Base-by-base conservation (phyloP, 441 rosid genomes). In the Corymbia citriodora region DNA sequence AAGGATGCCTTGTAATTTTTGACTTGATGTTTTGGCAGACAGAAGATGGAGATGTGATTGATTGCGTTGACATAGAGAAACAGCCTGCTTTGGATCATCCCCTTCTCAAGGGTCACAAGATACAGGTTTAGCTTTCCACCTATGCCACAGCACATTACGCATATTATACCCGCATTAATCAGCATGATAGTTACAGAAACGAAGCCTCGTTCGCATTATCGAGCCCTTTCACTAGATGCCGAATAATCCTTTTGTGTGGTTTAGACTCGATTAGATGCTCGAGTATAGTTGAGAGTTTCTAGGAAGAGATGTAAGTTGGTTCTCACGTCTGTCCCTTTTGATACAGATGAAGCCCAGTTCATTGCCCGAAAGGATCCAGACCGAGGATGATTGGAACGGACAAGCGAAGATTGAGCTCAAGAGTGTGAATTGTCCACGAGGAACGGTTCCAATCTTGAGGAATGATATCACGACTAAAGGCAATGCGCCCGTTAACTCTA, bases 361-460 rank as follows among this genome's bases (percentile, higher is more conserved):
- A 2, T n/a, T 65, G 72, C 72, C 36, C n/a, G 54, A 29, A n/a
- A 48, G 33, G 87, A 50, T 29, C 31, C 3, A 27, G n/a, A 85
- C 54, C 31, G 0, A 50, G 18, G 57, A 85, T 0, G 57, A 13
- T 54, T 0, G 23, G 19, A 54, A 57, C 1, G 0, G 33, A 48
- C 52, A 19, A 48, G 87, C 0, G 8, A 85, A 65, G 72, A 65
- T 65, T 2, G 2, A 5, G 87, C 87, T 27, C 25, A 85, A 54
- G 55, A 85, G 2, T 8, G 7, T 50, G 53, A 8, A 54, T 85
- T 85, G 87, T 85, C 57, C 40, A 15, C 1, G 0, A 31, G 87
- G 87, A 16, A 85, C 23, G 0, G 7, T 4, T 29, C 57, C 4
- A 0, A 48, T 85, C 87, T 54, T 65, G 72, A 65, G 72, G 23